A percentile compares a stretch with the other conserved stretches of the same genome.
These are phyloP conservation scores for Ophiocordyceps camponoti-rufipedis DNA, from an alignment of 2,329 filamentous ascomycete genomes.

Conservation along the genomic window DNA sequence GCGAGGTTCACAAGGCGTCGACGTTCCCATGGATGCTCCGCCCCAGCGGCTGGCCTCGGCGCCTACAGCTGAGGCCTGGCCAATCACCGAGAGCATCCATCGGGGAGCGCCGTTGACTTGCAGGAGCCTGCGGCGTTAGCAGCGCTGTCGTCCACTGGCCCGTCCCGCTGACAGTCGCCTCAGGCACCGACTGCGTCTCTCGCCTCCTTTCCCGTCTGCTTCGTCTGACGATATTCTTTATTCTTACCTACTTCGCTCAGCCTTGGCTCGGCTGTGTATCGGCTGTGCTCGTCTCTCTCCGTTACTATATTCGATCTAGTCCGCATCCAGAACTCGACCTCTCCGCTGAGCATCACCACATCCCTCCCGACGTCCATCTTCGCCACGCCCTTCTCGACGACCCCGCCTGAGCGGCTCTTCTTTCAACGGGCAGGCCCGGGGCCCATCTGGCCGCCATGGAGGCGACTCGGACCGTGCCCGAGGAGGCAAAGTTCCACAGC, in stretches of 20 bases:
- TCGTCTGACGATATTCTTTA: not conserved
- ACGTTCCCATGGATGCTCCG: no score
- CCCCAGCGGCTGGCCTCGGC: not conserved
- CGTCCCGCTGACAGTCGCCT: not conserved
- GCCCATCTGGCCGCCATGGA: constrained; percentile 21
- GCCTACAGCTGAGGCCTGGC: not conserved
- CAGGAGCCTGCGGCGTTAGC: not conserved
- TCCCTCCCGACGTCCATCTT: not conserved
- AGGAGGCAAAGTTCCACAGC: constrained; percentile 71
- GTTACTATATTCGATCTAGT: not conserved
- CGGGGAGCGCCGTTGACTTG: not conserved
- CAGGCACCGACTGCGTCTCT: not conserved
- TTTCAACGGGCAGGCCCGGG: not conserved
- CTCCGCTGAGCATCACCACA: not conserved
- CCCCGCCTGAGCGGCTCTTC: not conserved
- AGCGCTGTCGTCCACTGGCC: not conserved
- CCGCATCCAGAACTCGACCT: no score
- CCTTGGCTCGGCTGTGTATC: no score
- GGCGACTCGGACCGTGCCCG: constrained; percentile 45
- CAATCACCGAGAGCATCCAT: not conserved
- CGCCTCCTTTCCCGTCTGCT: not conserved
- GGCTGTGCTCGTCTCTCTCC: no score
- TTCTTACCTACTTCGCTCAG: no score
- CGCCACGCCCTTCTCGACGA: not conserved
- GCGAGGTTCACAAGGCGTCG: no score